phyloP scores from a whole-genome alignment of 2,329 filamentous ascomycete genomes.

The Rhinocladiella mackenziei region DNA sequence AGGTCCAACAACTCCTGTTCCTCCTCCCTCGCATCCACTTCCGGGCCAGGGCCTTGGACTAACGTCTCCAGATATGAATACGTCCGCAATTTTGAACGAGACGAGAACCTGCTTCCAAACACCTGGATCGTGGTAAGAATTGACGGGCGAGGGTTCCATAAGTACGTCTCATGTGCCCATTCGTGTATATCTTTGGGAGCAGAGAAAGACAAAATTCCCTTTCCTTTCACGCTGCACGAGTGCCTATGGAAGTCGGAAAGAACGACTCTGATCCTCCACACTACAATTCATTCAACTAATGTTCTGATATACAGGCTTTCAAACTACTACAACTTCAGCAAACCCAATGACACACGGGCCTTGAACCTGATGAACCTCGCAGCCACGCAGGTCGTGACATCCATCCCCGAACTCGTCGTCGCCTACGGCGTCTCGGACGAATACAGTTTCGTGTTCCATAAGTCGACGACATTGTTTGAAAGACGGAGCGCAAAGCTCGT shows the following conservation, averaged over 20 bases:
- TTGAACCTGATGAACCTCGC: slow-evolving; percentile 92
- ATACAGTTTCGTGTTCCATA: slow-evolving; percentile 89
- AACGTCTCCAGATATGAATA: slow-evolving; percentile 72
- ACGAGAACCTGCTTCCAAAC: slow-evolving; percentile 75
- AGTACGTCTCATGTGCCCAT: slow-evolving; percentile 50
- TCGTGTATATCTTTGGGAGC: not conserved
- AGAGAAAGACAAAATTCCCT: not conserved
- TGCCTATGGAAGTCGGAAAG: too few species aligned
- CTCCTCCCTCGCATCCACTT: too few species aligned
- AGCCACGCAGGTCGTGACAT: slow-evolving; percentile 76
- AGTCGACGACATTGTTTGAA: slow-evolving; percentile 77
- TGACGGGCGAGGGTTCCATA: slow-evolving; percentile 91
- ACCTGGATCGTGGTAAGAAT: slow-evolving; percentile 95
- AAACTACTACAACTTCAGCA: slow-evolving; percentile 76
- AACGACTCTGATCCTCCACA: not conserved
- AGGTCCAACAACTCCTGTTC: slow-evolving; percentile 11
- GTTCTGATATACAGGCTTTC: slow-evolving; percentile 59
- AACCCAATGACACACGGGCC: slow-evolving; percentile 86
- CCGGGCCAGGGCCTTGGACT: not conserved
- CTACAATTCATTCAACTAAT: too few species aligned
- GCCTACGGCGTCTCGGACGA: slow-evolving; percentile 95
- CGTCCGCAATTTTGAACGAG: slow-evolving; percentile 81
- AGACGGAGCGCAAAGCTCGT: slow-evolving; percentile 83
- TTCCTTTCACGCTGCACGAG: not conserved
- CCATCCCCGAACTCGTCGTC: slow-evolving; percentile 78